phyloP scores from a whole-genome alignment of 306 rosid species.

The Neltuma alba region DNA sequence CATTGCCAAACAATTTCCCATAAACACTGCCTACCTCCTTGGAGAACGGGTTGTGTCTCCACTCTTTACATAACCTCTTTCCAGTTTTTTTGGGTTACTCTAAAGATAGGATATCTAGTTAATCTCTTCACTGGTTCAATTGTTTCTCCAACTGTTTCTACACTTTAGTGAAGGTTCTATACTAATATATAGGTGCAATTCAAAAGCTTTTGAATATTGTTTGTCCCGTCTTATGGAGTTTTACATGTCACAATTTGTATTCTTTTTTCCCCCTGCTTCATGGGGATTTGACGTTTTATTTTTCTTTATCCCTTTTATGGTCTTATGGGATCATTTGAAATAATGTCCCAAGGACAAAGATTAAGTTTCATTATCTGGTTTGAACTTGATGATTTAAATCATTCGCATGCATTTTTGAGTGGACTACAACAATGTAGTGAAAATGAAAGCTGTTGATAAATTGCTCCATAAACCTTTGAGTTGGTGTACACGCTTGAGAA shows the following conservation, averaged over 20 bases:
- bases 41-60: slow-evolving; percentile 17
- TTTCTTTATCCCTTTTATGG: background rate
- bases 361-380: background rate
- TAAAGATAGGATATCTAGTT: background rate
- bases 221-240: background rate
- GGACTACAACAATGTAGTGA: background rate
- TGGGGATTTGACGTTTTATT: background rate
- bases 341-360: background rate
- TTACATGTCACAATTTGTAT: slow-evolving; percentile 6
- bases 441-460: background rate
- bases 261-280: background rate
- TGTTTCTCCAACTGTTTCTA: background rate
- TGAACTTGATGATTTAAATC: background rate
- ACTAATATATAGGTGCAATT: background rate
- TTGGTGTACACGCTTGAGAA: background rate
- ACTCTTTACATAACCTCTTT: background rate
- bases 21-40: background rate
- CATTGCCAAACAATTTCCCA: background rate
- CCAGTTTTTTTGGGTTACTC: background rate
- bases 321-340: slow-evolving; percentile 13
- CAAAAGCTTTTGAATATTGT: slow-evolving; percentile 3
- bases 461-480: background rate
- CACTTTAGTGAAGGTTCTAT: background rate
- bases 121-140: background rate
- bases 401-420: background rate